Percentiles rank a stretch among this genome's conserved stretches.
Evolutionary conservation across 257 asterid species (phyloP).

Genomic region (Paulownia fortunei): DNA sequence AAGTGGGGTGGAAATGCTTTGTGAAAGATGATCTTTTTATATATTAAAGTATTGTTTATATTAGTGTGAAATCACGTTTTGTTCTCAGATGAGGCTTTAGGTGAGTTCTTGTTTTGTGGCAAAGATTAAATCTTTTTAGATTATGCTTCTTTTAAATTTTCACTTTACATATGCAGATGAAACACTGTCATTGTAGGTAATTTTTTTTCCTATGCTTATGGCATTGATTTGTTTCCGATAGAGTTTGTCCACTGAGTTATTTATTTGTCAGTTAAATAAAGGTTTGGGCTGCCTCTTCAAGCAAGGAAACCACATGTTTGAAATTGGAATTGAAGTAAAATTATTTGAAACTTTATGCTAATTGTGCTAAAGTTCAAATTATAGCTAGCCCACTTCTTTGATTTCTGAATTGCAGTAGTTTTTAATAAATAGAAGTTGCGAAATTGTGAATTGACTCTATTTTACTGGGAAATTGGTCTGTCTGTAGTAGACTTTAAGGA

Average conservation of each 20-base stretch:
- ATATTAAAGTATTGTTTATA: background rate
- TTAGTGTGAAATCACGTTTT: background rate
- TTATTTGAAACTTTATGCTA: background rate
- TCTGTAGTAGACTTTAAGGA: background rate
- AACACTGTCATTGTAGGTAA: background rate
- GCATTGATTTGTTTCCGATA: conserved; percentile 7
- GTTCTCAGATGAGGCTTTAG: background rate
- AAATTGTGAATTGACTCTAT: background rate
- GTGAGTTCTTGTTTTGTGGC: background rate
- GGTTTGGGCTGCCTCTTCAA: background rate
- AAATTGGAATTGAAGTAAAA: background rate
- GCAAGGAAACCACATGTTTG: background rate
- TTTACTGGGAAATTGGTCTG: background rate
- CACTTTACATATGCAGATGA: conserved; percentile 9
- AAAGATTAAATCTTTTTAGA: background rate
- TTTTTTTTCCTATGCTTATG: background rate
- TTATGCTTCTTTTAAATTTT: conserved; percentile 8
- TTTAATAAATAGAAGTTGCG: background rate
- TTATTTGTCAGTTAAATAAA: background rate
- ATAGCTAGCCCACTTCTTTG: background rate
- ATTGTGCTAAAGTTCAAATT: background rate
- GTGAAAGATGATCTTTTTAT: background rate
- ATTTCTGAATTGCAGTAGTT: background rate
- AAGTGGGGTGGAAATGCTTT: no score
- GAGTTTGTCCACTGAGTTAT: background rate